These are phyloP conservation scores for Hypoxylon sp. DNA, from an alignment of 2,329 filamentous ascomycete species.

Conservation along the genomic window DNA sequence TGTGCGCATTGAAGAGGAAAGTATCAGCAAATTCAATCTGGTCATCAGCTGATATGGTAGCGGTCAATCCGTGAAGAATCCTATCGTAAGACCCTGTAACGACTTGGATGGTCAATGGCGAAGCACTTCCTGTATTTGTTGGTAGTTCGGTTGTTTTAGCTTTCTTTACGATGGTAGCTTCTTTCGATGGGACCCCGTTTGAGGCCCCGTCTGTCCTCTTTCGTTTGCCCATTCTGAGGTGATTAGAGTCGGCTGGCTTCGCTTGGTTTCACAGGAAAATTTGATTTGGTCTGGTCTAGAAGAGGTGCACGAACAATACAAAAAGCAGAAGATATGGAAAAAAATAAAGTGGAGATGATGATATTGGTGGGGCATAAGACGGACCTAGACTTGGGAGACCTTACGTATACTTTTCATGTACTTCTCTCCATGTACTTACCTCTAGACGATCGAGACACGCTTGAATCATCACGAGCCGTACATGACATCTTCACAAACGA, in stretches of 20 bases:
- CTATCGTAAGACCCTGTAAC: conserved; percentile 95
- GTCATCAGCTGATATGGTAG: conserved; percentile 70
- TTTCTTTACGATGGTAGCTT: conserved; percentile 46
- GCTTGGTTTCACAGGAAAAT: conserved; percentile 29
- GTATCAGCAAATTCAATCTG: conserved; percentile 85
- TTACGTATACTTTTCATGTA: neutral
- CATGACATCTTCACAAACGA: neutral
- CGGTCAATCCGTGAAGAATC: conserved; percentile 89
- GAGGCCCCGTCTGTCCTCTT: conserved; percentile 60
- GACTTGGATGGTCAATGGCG: conserved; percentile 81
- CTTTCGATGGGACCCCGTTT: conserved; percentile 25
- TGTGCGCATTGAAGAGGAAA: conserved; percentile 95
- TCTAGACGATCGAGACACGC: neutral
- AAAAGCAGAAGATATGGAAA: conserved; percentile 1
- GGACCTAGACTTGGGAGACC: neutral
- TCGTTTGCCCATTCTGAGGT: conserved; percentile 62
- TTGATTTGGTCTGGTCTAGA: conserved; percentile 1
- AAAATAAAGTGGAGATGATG: conserved; percentile 37
- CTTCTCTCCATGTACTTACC: neutral
- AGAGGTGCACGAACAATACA: conserved; percentile 1
- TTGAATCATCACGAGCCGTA: neutral
- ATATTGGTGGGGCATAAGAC: conserved; percentile 3
- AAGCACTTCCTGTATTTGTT: conserved; percentile 47
- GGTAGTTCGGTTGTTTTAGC: conserved; percentile 48
- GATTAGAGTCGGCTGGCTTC: conserved; percentile 10